Evolutionary conservation across 2,329 filamentous ascomycete species (phyloP), one percentile per base, ranked within the genome.

Genomic region (Pestalotiopsis sp.): DNA sequence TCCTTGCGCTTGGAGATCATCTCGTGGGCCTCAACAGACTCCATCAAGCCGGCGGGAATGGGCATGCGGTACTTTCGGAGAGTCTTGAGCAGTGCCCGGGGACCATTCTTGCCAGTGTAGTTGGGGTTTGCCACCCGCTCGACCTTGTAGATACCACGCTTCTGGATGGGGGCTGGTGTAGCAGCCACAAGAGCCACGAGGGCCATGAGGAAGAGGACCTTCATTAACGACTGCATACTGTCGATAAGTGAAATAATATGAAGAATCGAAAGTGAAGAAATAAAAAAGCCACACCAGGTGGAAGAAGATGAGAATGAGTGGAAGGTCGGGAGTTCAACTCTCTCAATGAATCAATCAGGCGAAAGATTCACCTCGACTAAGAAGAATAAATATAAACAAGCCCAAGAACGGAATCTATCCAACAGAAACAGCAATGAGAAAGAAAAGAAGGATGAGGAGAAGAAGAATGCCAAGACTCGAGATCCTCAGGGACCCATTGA

Each of bases 1-100:
- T 44, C 40, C 63, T 4, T 30, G 20, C 75, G 71, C 71, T 76
- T 76, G 1, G 71, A 69, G 68, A 77, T 73, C 68, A 74, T 71
- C 57, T 77, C 73, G 56, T 73, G 68, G 20, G 68, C 61, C 61
- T 70, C 68, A 10, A 68, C 73, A 17, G 72, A 72, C 30, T 66
- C 68, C 30, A 73, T 68, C 52, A 77, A 68, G 22, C 67, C 64
- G 10, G 72, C 73, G 35, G 76, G 75, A 52, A 77, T 71, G 1
- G 75, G 74, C 76, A 77, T 77, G 40, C 74, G 73, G 66, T 77
- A 77, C 68, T 77, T 77, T 26, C 74, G 70, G n/a, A 77, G 71
- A 17, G 75, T 73, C 67, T 77, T 77, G 17, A 76, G 67, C 30
- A 77, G 68, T 24, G 75, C 71, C 66, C 74, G 71, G 52, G 75